phyloP scores from a whole-genome alignment of 192 early-diverging fungal species.

The Backusella luteola region DNA sequence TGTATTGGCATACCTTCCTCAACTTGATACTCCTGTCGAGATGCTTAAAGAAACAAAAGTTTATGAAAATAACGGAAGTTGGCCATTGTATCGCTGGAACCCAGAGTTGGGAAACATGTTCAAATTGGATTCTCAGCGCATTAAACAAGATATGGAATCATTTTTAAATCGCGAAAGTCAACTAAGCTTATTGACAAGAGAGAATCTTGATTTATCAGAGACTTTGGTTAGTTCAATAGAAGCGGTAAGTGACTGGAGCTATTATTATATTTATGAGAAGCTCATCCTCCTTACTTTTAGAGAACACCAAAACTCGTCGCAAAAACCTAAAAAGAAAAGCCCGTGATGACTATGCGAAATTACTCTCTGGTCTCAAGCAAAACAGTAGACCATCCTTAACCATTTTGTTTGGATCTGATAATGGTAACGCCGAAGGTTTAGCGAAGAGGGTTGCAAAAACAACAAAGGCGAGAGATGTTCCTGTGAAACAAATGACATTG shows the following conservation, averaged over 20 bases:
- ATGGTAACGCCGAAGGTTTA: slow-evolving; percentile 79
- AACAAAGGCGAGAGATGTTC: slow-evolving; percentile 78
- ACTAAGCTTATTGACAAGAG: slow-evolving; percentile 67
- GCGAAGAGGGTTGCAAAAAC: slow-evolving; percentile 80
- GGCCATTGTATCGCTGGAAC: slow-evolving; percentile 95
- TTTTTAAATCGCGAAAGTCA: slow-evolving; percentile 85
- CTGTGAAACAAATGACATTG: slow-evolving; percentile 70
- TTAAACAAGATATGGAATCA: slow-evolving; percentile 70
- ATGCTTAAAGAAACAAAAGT: slow-evolving; percentile 85
- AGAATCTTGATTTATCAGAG: slow-evolving; percentile 53
- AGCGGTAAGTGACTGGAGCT: slow-evolving; percentile 32
- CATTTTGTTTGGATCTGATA: slow-evolving; percentile 89
- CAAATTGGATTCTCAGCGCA: slow-evolving; percentile 66
- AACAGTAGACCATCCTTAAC: slow-evolving; percentile 69
- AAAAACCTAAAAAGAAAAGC: slow-evolving; percentile 56
- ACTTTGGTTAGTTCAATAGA: slow-evolving; percentile 63
- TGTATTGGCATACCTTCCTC: slow-evolving; percentile 84
- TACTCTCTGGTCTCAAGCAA: slow-evolving; percentile 61
- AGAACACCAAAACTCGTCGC: slow-evolving; percentile 56
- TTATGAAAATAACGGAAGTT: slow-evolving; percentile 86
- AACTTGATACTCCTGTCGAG: slow-evolving; percentile 60
- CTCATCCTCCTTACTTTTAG: neutral
- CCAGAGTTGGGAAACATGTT: slow-evolving; percentile 63
- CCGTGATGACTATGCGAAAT: slow-evolving; percentile 59
- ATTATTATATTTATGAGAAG: neutral